Evolutionary conservation across 352 stramenopile genomes (phyloP), one percentile per base, ranked within the genome.

Genomic region (Globisporangium echinulatum): DNA sequence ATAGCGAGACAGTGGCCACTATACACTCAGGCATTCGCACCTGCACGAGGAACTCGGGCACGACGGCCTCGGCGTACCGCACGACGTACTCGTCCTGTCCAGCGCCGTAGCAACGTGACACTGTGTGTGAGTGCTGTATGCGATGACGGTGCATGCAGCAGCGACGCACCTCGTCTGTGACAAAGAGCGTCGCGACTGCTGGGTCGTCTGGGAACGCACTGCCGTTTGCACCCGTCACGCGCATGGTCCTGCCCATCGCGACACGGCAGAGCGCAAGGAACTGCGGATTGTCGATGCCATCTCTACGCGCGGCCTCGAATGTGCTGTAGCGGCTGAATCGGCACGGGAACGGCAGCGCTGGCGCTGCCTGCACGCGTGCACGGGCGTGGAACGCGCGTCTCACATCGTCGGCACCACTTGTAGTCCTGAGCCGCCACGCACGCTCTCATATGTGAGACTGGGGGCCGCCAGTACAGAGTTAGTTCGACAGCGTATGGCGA

Each of bases 31-130:
- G 25, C 25, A 33, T 33, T 7, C 65, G 61, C 55, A 82, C 71
- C 57, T 87, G 72, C 1, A 92, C 66, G 9, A 92, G 54, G 57
- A 92, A 92, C 61, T 92, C 82, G 7, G 85, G 85, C 3, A 94
- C 73, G 0, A 90, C 74, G 0, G 85, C 69, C 33, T 88, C 56
- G 2, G 74, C 59, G 38, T 87, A 74, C 7, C 80, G 70, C 33
- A 89, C 63, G n/a, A 87, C 56, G 55, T 91, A 92, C 56, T 91
- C 82, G 36, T 94, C 81, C 66, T 87, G 42, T 6, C 19, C 8
- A n/a, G 42, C 55, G n/a, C 15, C 47, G 19, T 2, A 33, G 2
- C 25, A 33, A 33, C 25, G 25, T 33, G 25, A 33, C 25, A 33
- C 25, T 33, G 25, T 33, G 25, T 33, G 25, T 33, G 25, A 33